Base-by-base conservation (phyloP, 1,284 basidiomycete species). In the Meripilus lineatus region DNA sequence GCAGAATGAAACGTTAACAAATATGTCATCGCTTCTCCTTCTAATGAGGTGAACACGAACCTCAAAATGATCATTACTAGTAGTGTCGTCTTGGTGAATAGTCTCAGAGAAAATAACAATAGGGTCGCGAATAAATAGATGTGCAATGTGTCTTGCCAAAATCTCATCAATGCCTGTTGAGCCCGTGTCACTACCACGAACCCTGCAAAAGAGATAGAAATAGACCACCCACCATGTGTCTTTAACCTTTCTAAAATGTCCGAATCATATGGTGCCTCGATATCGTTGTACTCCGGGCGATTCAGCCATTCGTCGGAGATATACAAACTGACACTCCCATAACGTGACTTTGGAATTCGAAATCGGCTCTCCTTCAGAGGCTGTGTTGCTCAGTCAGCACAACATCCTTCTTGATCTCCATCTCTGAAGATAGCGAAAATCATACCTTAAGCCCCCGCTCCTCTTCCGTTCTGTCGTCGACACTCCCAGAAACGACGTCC, bases 101-200 rank as follows among this genome's bases (percentile, higher is more conserved):
- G 86, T 92, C 67, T 99, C 96, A 32, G 86, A 89, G 62, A 98
- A 99, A 44, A 98, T 77, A 26, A 98, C 95, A 36, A 99, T 73
- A 25, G 96, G 96, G 61, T 99, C 96, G 7, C 96, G 91, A 61
- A 99, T 98, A 68, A 98, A 99, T 36, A 99, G 70, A 65, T 99
- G 95, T 4, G 93, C 84, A 40, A 99, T 75, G 63, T 99, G 96
- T 54, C 86, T 91, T 4, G 96, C 84, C 15, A 99, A 75, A 26
- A 89, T 66, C 45, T 84, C 79, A 61, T 98, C 95, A 36, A 99
- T 76, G 22, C 93, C 93, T 93, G 35, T 15, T 10, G 10, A 24
- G n/a, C n/a, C n/a, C n/a, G n/a, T n/a, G n/a, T 30, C 10, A 30
- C 10, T 30, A 30, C n/a, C 28, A 30, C 10, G 28, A 14, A 35